Base-by-base conservation (phyloP, 2,329 filamentous ascomycete species). In the Cyphellophora europaea region DNA sequence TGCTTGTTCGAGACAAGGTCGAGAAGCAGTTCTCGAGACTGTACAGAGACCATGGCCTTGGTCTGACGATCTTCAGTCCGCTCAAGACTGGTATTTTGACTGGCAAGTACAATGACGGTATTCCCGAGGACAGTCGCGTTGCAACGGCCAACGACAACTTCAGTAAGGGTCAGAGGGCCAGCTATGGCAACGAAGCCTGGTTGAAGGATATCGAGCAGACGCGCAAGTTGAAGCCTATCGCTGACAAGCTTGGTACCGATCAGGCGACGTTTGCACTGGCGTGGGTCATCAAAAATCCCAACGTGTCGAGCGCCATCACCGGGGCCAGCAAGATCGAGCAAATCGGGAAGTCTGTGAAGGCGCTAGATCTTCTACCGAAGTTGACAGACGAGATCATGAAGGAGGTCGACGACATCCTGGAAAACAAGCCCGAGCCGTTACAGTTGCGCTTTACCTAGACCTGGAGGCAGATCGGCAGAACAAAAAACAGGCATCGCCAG, bases 51-150 rank as follows among this genome's bases (percentile, higher is more conserved):
- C 63, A 66, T 35, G 73, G 75, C 4, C 62, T 77, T 3, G 77
- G 77, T 2, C 59, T 82, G 30, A 81, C 78, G 15, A 71, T 72
- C 35, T 82, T 74, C 59, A 74, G 69, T 5, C 78, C 78, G 2
- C 57, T 83, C 27, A 69, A 71, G 42, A 59, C 61, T 40, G 78
- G 79, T 6, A 65, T 82, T 41, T 58, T 82, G 40, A 76, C 74
- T 2, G 78, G 78, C 21, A 82, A 82, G 57, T 82, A 82, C 57
- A 77, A 74, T 50, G 61, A 78, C 46, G 73, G 72, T 17, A 69
- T 79, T 27, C 74, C 76, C 3, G 59, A 68, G 3, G 69, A 70
- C 42, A 75, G 71, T n/a, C 64, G 78, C 17, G 65, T 79, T 35
- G 69, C 68, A 10, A 66, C 67, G 46, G 67, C 67, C 30, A 62